Evolutionary conservation across 2,329 filamentous ascomycete species (phyloP).

Genomic region (Dactylellina cionopaga): DNA sequence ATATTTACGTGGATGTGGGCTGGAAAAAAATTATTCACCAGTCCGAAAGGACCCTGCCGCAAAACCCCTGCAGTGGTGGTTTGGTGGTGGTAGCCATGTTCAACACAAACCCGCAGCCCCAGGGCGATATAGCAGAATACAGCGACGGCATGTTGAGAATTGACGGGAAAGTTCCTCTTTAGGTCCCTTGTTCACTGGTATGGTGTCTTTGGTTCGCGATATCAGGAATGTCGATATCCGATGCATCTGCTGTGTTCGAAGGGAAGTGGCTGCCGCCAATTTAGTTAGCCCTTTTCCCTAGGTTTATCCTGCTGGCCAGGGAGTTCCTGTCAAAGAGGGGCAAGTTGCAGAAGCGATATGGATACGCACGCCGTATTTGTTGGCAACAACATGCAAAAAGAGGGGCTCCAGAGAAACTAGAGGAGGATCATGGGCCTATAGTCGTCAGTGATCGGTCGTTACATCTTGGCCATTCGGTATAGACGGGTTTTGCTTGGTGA

Average conservation of each 20-base stretch:
- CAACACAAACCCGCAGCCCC: constrained; percentile 30
- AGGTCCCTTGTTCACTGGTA: neutral
- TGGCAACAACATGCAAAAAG: constrained; percentile 13
- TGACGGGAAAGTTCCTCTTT: neutral
- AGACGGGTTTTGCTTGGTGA: constrained; percentile 3
- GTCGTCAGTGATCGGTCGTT: constrained; percentile 25
- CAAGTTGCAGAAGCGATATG: constrained; percentile 32
- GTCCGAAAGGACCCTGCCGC: constrained; percentile 32
- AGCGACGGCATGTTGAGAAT: no score
- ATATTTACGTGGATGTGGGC: constrained; percentile 17
- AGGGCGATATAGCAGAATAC: neutral
- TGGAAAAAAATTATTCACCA: constrained; percentile 19
- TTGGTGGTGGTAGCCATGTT: no score
- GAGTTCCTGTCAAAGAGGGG: constrained; percentile 26
- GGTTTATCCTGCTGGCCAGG: neutral
- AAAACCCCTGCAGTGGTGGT: no score
- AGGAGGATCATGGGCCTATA: constrained; percentile 46
- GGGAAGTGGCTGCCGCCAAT: constrained; percentile 18
- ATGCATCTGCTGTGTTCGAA: constrained; percentile 1
- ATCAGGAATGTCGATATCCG: constrained; percentile 24
- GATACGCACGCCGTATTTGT: constrained; percentile 35
- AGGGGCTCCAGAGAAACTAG: constrained; percentile 23
- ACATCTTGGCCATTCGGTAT: constrained; percentile 27
- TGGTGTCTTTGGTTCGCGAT: no score
- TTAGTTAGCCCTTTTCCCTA: constrained; percentile 22